A percentile compares a stretch with the other conserved stretches of the same genome.
Evolutionary conservation across 129 eudicot species (phyloP).

Genomic region (Apium graveolens): DNA sequence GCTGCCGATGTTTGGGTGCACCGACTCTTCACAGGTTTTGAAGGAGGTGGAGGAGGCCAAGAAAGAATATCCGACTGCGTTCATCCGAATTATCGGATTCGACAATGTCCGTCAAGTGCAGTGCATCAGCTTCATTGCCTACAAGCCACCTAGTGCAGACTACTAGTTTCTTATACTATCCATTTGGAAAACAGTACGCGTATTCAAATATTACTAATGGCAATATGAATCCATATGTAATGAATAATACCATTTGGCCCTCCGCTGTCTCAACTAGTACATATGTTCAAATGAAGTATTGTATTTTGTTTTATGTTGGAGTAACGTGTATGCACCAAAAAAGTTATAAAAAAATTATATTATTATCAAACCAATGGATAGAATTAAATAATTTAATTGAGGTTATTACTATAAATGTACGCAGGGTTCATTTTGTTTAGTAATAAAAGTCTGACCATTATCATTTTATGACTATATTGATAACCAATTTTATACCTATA

Average conservation of each 20-base stretch:
- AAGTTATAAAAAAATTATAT: too few relatives aligned
- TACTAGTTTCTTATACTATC: background rate
- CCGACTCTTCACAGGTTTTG: conserved; percentile 45
- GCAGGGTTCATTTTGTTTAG: too few relatives aligned
- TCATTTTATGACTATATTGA: too few relatives aligned
- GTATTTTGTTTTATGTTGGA: background rate
- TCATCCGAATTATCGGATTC: conserved; percentile 57
- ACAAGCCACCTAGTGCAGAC: conserved; percentile 26
- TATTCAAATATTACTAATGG: background rate
- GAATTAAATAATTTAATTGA: too few relatives aligned
- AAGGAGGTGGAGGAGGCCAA: conserved; percentile 39
- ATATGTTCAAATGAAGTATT: too few relatives aligned
- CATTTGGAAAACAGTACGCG: background rate
- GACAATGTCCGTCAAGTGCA: conserved; percentile 73
- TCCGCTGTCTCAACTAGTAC: background rate
- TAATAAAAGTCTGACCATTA: too few relatives aligned
- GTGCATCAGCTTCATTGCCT: conserved; percentile 62
- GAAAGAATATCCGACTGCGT: conserved; percentile 45
- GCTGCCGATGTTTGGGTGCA: conserved; percentile 80
- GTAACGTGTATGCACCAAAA: too few relatives aligned
- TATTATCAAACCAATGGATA: too few relatives aligned
- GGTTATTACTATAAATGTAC: too few relatives aligned
- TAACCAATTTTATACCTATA: too few relatives aligned
- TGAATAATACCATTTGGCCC: background rate
- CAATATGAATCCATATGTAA: too few relatives aligned